phyloP scores from a whole-genome alignment of 352 stramenopile species.

The Phytophthora idaei region DNA sequence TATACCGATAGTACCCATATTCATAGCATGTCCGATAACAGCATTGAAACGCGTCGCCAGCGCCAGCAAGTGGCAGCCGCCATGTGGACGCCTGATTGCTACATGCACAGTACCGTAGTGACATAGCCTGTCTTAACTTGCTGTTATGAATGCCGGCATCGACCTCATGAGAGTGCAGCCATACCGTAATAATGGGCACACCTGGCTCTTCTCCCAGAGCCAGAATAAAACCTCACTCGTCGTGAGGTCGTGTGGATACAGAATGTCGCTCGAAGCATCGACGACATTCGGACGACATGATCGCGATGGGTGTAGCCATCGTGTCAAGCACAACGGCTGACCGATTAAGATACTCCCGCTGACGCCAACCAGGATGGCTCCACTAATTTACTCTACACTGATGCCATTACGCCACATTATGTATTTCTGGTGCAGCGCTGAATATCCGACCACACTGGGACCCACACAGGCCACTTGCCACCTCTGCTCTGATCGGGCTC shows the following conservation, averaged over 20 bases:
- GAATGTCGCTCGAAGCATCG: constrained; percentile 16
- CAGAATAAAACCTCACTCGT: constrained; percentile 20
- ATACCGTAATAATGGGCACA: constrained; percentile 18
- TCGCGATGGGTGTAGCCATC: constrained; percentile 21
- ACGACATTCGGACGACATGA: constrained; percentile 24
- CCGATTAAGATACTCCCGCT: neutral
- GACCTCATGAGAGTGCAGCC: constrained; percentile 6
- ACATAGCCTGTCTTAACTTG: neutral
- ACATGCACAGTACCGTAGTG: neutral
- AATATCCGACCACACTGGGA: too few relatives aligned
- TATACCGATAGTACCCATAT: constrained; percentile 5
- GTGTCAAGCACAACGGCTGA: constrained; percentile 8
- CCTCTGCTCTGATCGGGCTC: neutral
- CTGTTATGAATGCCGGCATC: neutral
- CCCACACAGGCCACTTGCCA: neutral
- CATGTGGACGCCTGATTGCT: constrained; percentile 8
- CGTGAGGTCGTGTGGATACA: constrained; percentile 15
- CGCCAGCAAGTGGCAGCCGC: neutral
- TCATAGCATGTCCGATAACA: constrained; percentile 1
- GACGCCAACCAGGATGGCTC: neutral
- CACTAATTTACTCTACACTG: too few relatives aligned
- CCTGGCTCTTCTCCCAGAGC: constrained; percentile 16
- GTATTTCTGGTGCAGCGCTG: neutral
- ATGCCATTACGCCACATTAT: neutral
- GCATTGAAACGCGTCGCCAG: neutral